These are phyloP conservation scores for Colletotrichum eleusines DNA, from an alignment of 2,329 filamentous ascomycete species.

Conservation along the genomic window DNA sequence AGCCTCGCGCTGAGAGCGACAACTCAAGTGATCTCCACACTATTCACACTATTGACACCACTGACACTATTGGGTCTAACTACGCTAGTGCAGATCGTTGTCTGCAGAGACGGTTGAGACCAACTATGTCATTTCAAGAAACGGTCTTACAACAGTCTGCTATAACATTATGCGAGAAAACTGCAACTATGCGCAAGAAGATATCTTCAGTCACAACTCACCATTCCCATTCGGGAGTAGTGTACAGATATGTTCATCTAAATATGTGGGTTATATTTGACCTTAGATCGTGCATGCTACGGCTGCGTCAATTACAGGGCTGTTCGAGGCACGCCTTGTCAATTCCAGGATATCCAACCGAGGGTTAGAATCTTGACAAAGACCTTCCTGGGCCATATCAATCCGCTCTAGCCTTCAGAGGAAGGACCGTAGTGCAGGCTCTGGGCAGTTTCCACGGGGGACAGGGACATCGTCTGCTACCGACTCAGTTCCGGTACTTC, in stretches of 20 bases:
- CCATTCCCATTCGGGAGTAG: constrained; percentile 10
- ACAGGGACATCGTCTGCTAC: constrained; percentile 26
- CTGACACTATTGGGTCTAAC: neutral
- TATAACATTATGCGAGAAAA: constrained; percentile 22
- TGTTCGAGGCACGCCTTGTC: constrained; percentile 11
- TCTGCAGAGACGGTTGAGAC: constrained; percentile 1
- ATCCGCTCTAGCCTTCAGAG: constrained; percentile 11
- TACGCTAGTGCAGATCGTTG: neutral
- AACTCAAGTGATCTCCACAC: neutral
- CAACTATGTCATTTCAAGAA: constrained; percentile 11
- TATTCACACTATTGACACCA: too few relatives aligned
- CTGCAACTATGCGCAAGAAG: constrained; percentile 19
- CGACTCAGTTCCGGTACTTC: constrained; percentile 26
- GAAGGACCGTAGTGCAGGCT: constrained; percentile 28
- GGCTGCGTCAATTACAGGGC: constrained; percentile 13
- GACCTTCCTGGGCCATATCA: neutral
- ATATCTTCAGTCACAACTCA: constrained; percentile 18
- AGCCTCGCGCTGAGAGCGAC: neutral
- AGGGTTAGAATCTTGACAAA: neutral
- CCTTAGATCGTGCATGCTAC: constrained; percentile 16
- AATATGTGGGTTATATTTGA: constrained; percentile 21
- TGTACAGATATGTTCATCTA: neutral
- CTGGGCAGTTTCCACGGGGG: constrained; percentile 4
- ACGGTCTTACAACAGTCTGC: constrained; percentile 1
- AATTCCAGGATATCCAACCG: constrained; percentile 18